Base-by-base conservation (phyloP, 2,329 filamentous ascomycete genomes). In the Cladosporium sphaerospermum region DNA sequence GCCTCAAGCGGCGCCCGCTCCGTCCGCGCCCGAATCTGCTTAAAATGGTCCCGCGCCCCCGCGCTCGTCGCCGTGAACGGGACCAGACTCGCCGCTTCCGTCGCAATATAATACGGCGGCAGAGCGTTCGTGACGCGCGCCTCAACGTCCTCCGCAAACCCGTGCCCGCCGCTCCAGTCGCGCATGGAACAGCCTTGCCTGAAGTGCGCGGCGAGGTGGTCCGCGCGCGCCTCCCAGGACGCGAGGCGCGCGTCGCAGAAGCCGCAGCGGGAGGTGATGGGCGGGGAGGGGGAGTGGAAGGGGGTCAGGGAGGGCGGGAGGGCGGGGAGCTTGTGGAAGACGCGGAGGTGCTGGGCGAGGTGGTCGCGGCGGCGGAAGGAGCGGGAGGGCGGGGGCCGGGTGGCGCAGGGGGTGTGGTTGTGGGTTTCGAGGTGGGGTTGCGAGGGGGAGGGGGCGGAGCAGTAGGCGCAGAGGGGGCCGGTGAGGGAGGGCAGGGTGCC, bases 151-250 rank as follows among this genome's bases (percentile, higher is more conserved):
- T 39, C 34, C 9, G 45, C 50, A 14, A 53, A 46, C 14, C 50
- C 50, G 9, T 46, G 42, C 4, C 50, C 42, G 34, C 50, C 50
- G 40, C 41, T 32, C 50, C 50, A 53, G 23, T 39, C 42, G 32
- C 42, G 18, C 50, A 53, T 53, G 34, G 34, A 39, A 14, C 14
- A 39, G 5, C 50, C 50, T 18, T 45, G 42, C 9, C 44, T 19
- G 23, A 53, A 53, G 10, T 53, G 50, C 2, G 33, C 50, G 9
- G 50, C 44, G 9, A 53, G 33, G 13, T 53, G 50, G n/a, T 53
- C 50, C 1, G 44, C 16, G 13, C 50, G 50, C 18, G 45, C 50
- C 5, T 46, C 34, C 50, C 50, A 53, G 8, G 44, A 31, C 13
- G 50, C n/a, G n/a, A 53, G 44, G 3, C 16, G n/a, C 9, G 28